Evolutionary conservation across 768 basidiomycete genomes (phyloP).

Genomic region (Russula foetens): DNA sequence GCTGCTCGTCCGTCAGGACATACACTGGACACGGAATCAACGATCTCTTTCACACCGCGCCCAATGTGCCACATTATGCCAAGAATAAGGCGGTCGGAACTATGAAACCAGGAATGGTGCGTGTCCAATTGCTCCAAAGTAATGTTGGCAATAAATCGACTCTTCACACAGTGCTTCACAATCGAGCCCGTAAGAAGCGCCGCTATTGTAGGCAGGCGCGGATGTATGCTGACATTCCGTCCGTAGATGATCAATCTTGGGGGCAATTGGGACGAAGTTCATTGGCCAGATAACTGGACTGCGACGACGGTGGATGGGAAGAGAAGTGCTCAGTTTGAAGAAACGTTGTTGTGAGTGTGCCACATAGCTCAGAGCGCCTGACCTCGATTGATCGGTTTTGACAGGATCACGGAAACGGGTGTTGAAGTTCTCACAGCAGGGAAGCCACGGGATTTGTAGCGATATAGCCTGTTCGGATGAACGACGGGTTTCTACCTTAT

Average conservation of each 20-base stretch:
- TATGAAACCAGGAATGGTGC: slow-evolving; percentile 91
- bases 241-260: slow-evolving; percentile 89
- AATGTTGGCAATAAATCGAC: slow-evolving; percentile 6
- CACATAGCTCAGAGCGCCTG: neutral
- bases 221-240: slow-evolving; percentile 10
- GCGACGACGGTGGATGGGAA: slow-evolving; percentile 89
- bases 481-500: slow-evolving; percentile 9
- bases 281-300: slow-evolving; percentile 97
- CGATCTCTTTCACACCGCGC: slow-evolving; percentile 73
- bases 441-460: slow-evolving; percentile 27
- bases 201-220: slow-evolving; percentile 1
- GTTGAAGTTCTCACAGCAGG: slow-evolving; percentile 79
- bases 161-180: slow-evolving; percentile 46
- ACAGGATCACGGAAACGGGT: slow-evolving; percentile 87
- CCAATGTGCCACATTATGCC: slow-evolving; percentile 92
- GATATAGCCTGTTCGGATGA: slow-evolving; percentile 16
- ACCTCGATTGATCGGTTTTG: slow-evolving; percentile 17
- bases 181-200: slow-evolving; percentile 60
- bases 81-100: slow-evolving; percentile 89
- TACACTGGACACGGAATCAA: slow-evolving; percentile 93
- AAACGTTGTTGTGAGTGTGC: slow-evolving; percentile 77
- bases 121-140: slow-evolving; percentile 30
- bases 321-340: slow-evolving; percentile 93
- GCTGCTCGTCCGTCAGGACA: slow-evolving; percentile 84
- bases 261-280: slow-evolving; percentile 61